Base-by-base conservation (phyloP, 208 protist genomes). In the Sergeia podlipaevii region DNA sequence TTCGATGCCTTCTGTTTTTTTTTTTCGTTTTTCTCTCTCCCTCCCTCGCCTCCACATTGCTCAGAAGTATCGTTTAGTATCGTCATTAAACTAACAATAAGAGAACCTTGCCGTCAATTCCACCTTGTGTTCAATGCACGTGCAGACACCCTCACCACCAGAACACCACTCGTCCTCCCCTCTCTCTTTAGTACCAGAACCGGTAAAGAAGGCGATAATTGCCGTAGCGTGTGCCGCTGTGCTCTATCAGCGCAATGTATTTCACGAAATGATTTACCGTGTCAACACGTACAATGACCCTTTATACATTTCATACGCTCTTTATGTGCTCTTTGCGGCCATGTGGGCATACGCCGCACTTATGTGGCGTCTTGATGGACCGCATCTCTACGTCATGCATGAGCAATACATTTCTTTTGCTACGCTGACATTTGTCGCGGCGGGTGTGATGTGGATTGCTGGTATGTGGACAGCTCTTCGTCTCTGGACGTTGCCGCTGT, bases 381-480 rank as follows among this genome's bases (percentile, higher is more conserved):
- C n/a, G n/a, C n/a, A n/a, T n/a, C n/a, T n/a, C n/a, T 80, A 70
- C 51, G 65, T 84, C 33, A 65, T 65, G 8, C 70, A 93, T 47
- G 71, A 78, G 63, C 41, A 42, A 8, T 79, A 84, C 36, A 43
- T 96, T 1, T 50, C 79, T 18, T 43, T 42, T 29, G 68, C 79
- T 13, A 82, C 79, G 1, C 47, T 23, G 45, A 66, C 54, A 18
- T 57, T 64, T 11, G 23, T 65, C 3, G 23, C 70, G 1, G 78
- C 59, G 20, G 61, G 69, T 21, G 2, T 85, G 8, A 23, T 85
- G 39, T 91, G 75, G 78, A 71, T 74, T 10, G 64, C 88, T 7
- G 89, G 71, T 37, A 68, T 96, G 41, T 96, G 85, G 71, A 77
- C 78, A 27, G 79, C 71, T 34, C 79, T 69, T 33, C 62, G 76